A percentile compares a stretch with the other conserved stretches of the same genome.
These are phyloP conservation scores for Bipolaris cookei DNA, from an alignment of 2,329 filamentous ascomycete species.

Conservation along the genomic window DNA sequence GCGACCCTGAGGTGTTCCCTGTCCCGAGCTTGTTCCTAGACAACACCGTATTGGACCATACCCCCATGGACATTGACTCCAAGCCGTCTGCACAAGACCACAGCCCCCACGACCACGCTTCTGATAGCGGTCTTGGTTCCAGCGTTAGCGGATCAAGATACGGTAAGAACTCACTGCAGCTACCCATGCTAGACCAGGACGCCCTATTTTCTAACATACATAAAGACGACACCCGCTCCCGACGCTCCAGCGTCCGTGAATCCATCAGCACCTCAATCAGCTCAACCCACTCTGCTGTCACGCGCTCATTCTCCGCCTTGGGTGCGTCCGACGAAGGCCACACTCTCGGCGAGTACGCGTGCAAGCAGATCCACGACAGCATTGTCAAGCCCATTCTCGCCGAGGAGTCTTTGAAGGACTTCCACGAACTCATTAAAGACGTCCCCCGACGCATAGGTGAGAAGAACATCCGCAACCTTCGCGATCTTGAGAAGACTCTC, in stretches of 20 bases:
- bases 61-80: conserved; percentile 49
- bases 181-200: conserved; percentile 22
- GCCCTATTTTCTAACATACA: conserved; percentile 39
- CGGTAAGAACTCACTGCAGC: conserved; percentile 43
- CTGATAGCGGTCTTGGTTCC: conserved; percentile 87
- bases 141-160: conserved; percentile 69
- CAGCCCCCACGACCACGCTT: conserved; percentile 68
- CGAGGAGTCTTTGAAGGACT: conserved; percentile 75
- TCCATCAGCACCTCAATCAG: conserved; percentile 49
- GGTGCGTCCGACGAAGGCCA: conserved; percentile 53
- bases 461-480: conserved; percentile 86
- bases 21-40: conserved; percentile 55
- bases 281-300: conserved; percentile 49
- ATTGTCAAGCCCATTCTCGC: conserved; percentile 77
- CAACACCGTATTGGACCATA: conserved; percentile 42
- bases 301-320: conserved; percentile 54
- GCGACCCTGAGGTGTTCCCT: conserved; percentile 57
- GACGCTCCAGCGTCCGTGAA: conserved; percentile 38
- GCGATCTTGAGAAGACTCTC: conserved; percentile 92
- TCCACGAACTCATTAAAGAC: conserved; percentile 79
- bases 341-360: conserved; percentile 71
- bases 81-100: conserved; percentile 52
- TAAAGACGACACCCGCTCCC: conserved; percentile 45
- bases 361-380: conserved; percentile 78
- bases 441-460: conserved; percentile 79